Evolutionary conservation across 257 asterid species (phyloP), one percentile per base, ranked within the genome.

Genomic region (Echium plantagineum): DNA sequence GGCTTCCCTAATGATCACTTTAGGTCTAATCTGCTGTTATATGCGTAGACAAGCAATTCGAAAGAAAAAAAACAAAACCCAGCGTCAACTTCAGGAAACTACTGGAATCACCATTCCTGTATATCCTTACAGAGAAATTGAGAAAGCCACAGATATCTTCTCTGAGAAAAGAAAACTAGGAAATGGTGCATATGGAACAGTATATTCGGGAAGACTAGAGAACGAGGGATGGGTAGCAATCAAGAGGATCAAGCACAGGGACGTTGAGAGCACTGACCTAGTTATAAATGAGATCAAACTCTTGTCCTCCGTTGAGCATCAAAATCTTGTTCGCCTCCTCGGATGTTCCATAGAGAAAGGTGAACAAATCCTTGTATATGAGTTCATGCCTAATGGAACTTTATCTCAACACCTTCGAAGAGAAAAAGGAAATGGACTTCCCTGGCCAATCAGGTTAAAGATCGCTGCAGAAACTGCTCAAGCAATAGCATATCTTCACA

Each of bases 351-450:
- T 88, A 5, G 87, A 83, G 26, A 67, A 81, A 9, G 96, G 81
- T 15, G 86, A 88, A 58, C 96, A 85, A 64, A 81, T 85, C 47
- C 85, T 88, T 4, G 81, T 88, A 7, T 88, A 85, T 26, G 96
- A 88, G 57, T 88, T 73, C 80, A 88, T 88, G 96, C 86, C 96
- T 7, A 85, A 85, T 32, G 96, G 96, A 21, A 88, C 96, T 3
- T 61, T 88, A 42, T 77, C 79, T 15, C 90, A 88, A 62, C 96
- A 88, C 63, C 69, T 88, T 18, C 94, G 77, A 18, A 61, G 80
- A 59, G 78, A 77, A 42, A 80, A 63, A 18, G 78, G 85, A 9
- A n/a, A 20, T 7, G 82, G 70, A 0, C 79, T 88, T 0, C 70
- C 88, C 0, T 88, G 96, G 96, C 78, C 81, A 0, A 64, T 83